Conservation (phyloP, 2,329 filamentous ascomycete species). For the Escovopsis weberi region DNA sequence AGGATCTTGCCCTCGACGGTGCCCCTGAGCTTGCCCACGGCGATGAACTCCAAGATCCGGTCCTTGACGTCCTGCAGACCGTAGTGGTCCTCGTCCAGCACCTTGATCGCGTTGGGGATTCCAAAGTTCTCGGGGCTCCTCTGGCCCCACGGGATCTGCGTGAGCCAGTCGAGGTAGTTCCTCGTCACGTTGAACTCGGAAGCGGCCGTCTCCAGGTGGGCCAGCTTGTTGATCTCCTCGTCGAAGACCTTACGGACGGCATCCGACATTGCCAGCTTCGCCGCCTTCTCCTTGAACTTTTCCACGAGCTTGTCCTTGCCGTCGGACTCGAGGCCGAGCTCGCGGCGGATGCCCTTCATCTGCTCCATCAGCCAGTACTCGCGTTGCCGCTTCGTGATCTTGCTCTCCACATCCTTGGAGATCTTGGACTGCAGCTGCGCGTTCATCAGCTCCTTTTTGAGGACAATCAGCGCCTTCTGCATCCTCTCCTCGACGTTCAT, state of each 20-base stretch:
- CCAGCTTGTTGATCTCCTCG: conserved; percentile 93
- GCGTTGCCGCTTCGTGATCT: conserved; percentile 91
- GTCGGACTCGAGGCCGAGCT: conserved; percentile 91
- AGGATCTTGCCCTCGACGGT: conserved; percentile 97
- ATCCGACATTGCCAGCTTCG: conserved; percentile 91
- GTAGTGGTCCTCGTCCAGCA: conserved; percentile 93
- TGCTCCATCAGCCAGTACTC: conserved; percentile 99
- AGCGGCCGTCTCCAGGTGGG: conserved; percentile 84
- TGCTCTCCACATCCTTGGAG: conserved; percentile 90
- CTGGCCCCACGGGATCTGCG: conserved; percentile 94
- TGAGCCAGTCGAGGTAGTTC: conserved; percentile 98
- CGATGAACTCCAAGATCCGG: conserved; percentile 94
- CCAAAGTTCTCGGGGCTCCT: conserved; percentile 93
- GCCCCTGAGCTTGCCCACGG: conserved; percentile 89
- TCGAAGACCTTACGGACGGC: conserved; percentile 96
- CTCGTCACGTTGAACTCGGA: conserved; percentile 98
- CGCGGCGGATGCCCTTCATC: conserved; percentile 94
- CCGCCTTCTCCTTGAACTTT: conserved; percentile 90
- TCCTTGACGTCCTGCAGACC: conserved; percentile 97
- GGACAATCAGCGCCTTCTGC: conserved; percentile 76
- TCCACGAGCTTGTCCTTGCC: conserved; percentile 97
- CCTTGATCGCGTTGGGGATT: conserved; percentile 77
- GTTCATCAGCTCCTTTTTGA: conserved; percentile 98
- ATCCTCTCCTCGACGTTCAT: conserved; percentile 86
- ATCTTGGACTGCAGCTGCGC: conserved; percentile 95